These are phyloP conservation scores for Penicillium arizonense DNA, from an alignment of 495 filamentous ascomycete genomes.

Conservation along the genomic window DNA sequence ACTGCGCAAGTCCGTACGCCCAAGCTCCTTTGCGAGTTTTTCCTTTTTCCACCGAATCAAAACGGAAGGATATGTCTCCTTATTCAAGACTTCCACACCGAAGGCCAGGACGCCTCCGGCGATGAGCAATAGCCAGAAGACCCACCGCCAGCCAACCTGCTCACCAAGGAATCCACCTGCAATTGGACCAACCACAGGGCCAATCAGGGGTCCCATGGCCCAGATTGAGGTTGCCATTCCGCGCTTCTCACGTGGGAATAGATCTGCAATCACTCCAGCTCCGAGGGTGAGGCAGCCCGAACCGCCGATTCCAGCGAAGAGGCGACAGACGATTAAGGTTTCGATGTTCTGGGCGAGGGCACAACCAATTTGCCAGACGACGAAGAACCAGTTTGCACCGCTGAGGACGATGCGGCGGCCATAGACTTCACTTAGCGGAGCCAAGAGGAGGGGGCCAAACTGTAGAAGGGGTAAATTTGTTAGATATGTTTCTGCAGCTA, in stretches of 20 bases:
- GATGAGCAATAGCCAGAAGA: constrained; percentile 56
- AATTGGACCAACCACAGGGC: constrained; percentile 51
- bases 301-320: constrained; percentile 50
- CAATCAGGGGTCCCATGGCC: constrained; percentile 36
- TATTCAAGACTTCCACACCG: constrained; percentile 30
- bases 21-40: constrained; percentile 39
- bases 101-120: constrained; percentile 37
- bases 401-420: constrained; percentile 53
- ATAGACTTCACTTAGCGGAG: constrained; percentile 54
- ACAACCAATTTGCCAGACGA: constrained; percentile 50
- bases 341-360: constrained; percentile 45
- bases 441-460: constrained; percentile 43
- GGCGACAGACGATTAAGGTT: constrained; percentile 50
- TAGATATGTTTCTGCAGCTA: background rate
- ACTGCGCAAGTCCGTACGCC: constrained; percentile 23
- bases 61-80: constrained; percentile 54
- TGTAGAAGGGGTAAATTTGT: background rate
- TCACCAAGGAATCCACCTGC: constrained; percentile 50
- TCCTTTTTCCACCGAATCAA: constrained; percentile 52
- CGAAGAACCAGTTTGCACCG: constrained; percentile 50
- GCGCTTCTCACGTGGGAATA: constrained; percentile 48
- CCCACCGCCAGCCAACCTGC: constrained; percentile 53
- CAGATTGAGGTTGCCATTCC: constrained; percentile 38
- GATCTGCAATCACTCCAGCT: constrained; percentile 53
- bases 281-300: constrained; percentile 50